Percentiles rank a stretch among this genome's conserved stretches.
Conservation (phyloP, 1,284 basidiomycete genomes). For the Agaricales sp. region DNA sequence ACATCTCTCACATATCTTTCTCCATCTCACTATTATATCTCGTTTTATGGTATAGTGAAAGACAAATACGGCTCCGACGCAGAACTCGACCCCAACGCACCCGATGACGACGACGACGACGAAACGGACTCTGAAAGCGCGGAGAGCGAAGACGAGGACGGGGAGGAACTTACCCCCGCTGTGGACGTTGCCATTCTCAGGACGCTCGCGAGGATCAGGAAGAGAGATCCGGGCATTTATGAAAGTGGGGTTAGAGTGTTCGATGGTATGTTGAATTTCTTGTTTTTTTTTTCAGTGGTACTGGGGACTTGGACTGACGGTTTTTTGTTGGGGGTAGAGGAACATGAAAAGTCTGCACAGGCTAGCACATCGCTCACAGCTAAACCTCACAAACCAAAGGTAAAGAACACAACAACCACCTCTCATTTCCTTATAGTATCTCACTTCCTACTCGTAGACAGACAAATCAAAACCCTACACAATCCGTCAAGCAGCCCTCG, state of each 20-base stretch:
- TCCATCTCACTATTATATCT: background rate
- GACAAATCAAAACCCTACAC: constrained; percentile 58
- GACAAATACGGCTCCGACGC: constrained; percentile 77
- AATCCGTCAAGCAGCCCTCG: constrained; percentile 47
- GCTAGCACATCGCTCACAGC: constrained; percentile 16
- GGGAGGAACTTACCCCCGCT: constrained; percentile 89
- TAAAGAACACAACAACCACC: too few relatives aligned
- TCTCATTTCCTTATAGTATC: background rate
- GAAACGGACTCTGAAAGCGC: constrained; percentile 66
- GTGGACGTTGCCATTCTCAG: constrained; percentile 93
- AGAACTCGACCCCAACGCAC: constrained; percentile 24
- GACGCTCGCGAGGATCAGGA: constrained; percentile 81
- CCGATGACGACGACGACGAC: constrained; percentile 32
- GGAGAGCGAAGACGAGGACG: constrained; percentile 90
- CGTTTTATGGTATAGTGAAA: constrained; percentile 46
- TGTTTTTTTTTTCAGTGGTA: constrained; percentile 3
- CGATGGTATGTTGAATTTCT: constrained; percentile 40
- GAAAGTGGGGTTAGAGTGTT: constrained; percentile 64
- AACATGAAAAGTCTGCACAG: constrained; percentile 37
- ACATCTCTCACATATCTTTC: constrained; percentile 1
- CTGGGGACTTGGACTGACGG: background rate
- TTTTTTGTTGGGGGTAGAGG: constrained; percentile 42
- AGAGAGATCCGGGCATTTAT: constrained; percentile 81
- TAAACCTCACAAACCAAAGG: too few relatives aligned
- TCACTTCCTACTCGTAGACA: constrained; percentile 1